Conservation (phyloP, 2,329 filamentous ascomycete genomes). For the Talaromyces sp. region DNA sequence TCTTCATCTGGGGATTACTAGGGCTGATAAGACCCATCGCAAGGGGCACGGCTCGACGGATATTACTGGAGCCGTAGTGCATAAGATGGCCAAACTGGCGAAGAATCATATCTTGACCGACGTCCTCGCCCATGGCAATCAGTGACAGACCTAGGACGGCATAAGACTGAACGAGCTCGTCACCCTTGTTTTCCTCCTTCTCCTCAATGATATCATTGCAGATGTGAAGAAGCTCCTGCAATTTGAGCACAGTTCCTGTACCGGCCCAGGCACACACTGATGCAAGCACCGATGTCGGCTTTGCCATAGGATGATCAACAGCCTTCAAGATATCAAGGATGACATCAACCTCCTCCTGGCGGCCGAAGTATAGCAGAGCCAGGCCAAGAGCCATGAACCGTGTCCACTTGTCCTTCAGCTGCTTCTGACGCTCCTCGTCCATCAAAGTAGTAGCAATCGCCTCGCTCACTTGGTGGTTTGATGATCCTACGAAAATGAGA, state of each 20-base stretch:
- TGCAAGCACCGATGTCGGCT: constrained; percentile 89
- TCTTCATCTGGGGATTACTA: constrained; percentile 99
- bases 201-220: constrained; percentile 98
- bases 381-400: constrained; percentile 93
- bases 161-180: constrained; percentile 93
- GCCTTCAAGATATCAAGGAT: constrained; percentile 96
- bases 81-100: constrained; percentile 97
- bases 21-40: constrained; percentile 96
- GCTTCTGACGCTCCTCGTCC: constrained; percentile 86
- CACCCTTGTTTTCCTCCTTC: constrained; percentile 89
- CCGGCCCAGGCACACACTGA: constrained; percentile 98
- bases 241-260: constrained; percentile 93
- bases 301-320: constrained; percentile 94
- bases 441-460: constrained; percentile 90
- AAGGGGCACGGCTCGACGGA: constrained; percentile 90
- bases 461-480: constrained; percentile 86
- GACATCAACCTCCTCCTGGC: constrained; percentile 98
- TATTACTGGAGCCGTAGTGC: constrained; percentile 98
- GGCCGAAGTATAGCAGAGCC: constrained; percentile 91
- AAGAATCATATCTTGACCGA: constrained; percentile 98
- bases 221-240: constrained; percentile 95
- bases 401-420: constrained; percentile 97
- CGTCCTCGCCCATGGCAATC: constrained; percentile 96
- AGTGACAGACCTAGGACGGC: constrained; percentile 91
- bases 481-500: constrained; percentile 89